Base-by-base conservation (phyloP, 106 monocot species). In the Narthecium ossifragum region DNA sequence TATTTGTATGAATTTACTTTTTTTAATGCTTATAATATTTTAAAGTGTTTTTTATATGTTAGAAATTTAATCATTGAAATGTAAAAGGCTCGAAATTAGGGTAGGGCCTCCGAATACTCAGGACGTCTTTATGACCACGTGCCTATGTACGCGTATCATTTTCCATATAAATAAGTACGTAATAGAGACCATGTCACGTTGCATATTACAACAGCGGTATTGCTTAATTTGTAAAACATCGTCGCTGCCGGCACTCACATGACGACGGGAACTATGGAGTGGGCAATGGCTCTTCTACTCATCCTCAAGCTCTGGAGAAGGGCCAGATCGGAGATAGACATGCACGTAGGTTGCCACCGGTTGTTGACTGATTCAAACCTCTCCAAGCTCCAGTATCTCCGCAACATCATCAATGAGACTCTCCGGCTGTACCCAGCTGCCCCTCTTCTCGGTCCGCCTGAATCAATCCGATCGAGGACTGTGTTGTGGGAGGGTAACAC, bases 271-370 rank as follows among this genome's bases (percentile, higher is more conserved):
- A 57, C 57, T 0, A 34, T 67, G 13, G 67, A 67, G 33, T 67
- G 67, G 67, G 57, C 46, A 57, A 45, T 67, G 67, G 54, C 67
- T 23, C 46, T 46, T 5, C 45, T 67, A 21, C 46, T 67, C 17
- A 67, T 46, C 67, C 57, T 4, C 24, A 67, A 11, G 11, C 43
- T 1, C 11, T 43, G 18, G 18, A 43, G 43, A 43, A 43, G 18
- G 43, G n/a, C 43, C 43, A 18, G 46, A 47, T 26, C 12, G 9
- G 67, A 67, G 32, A 67, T 67, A 1, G 31, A 57, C 6, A 31
- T 41, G 11, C 39, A 46, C 24, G 59, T 68, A 0, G 59, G 49
- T 1, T 4, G 59, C 4, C 26, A 18, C 7, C 68, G 48, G 34
- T 13, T 68, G 23, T 1, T 68, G 0, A 1, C 28, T 18, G 68